Evolutionary conservation across 148 eudicot genomes (phyloP).

Genomic region (Camellia granthamiana): DNA sequence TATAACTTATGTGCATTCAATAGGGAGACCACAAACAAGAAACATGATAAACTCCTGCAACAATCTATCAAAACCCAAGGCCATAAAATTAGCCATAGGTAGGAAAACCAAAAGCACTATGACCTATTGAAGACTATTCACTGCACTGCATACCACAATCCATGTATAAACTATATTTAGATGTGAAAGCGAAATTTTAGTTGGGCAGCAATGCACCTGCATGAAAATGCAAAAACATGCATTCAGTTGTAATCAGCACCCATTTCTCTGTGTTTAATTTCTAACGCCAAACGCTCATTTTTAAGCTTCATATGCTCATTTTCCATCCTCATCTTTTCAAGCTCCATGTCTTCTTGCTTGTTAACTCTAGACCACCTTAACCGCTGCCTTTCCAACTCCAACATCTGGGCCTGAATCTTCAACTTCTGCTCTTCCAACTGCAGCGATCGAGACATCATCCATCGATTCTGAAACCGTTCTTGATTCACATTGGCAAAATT

Average conservation of each 20-base stretch:
- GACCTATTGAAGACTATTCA: no score
- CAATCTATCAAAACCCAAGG: no score
- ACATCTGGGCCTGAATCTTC: slow-evolving; percentile 51
- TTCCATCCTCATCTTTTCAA: slow-evolving; percentile 58
- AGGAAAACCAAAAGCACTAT: no score
- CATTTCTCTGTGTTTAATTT: slow-evolving; percentile 67
- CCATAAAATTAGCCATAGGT: no score
- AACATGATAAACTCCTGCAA: no score
- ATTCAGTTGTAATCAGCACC: slow-evolving; percentile 17
- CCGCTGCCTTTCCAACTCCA: slow-evolving; percentile 70
- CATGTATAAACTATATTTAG: no score
- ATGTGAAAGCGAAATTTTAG: no score
- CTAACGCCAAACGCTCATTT: slow-evolving; percentile 68
- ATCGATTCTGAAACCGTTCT: slow-evolving; percentile 35
- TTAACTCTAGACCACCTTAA: slow-evolving; percentile 71
- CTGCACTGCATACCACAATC: no score
- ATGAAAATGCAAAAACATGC: no score
- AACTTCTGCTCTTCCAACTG: slow-evolving; percentile 63
- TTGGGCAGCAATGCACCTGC: no score
- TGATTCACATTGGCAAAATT: slow-evolving; percentile 25
- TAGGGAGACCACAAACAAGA: no score
- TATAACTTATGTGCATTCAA: no score
- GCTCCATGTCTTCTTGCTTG: slow-evolving; percentile 58
- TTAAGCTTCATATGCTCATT: slow-evolving; percentile 74
- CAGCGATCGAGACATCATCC: slow-evolving; percentile 37